Percentiles rank a stretch among this genome's conserved stretches.
phyloP scores from a whole-genome alignment of 1,139 yeast genomes.

The Diutina neorugosa region DNA sequence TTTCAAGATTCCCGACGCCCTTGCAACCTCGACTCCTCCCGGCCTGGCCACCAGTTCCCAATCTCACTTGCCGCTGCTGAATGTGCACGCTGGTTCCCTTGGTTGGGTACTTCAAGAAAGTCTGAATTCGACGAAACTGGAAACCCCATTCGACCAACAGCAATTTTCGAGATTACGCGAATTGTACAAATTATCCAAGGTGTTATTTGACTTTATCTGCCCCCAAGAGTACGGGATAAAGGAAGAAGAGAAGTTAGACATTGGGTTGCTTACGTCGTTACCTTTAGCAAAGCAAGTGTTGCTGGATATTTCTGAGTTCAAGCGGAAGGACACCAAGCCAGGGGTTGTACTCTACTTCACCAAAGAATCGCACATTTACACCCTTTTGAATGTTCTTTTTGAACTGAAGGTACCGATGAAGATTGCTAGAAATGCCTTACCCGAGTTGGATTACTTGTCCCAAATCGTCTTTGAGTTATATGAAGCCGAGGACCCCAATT shows the following conservation, averaged over 20 bases:
- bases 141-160: conserved; percentile 70
- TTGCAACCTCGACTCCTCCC: not conserved
- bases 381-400: conserved; percentile 78
- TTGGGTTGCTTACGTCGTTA: conserved; percentile 85
- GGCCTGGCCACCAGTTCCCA: not conserved
- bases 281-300: conserved; percentile 88
- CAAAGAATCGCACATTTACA: conserved; percentile 93
- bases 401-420: conserved; percentile 94
- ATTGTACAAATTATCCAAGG: conserved; percentile 80
- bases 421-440: conserved; percentile 86
- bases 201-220: conserved; percentile 90
- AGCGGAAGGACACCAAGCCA: conserved; percentile 55
- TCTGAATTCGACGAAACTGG: conserved; percentile 7
- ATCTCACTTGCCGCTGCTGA: conserved; percentile 9
- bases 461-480: conserved; percentile 91
- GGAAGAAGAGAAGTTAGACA: conserved; percentile 89
- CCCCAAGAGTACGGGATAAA: conserved; percentile 98
- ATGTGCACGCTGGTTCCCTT: conserved; percentile 48
- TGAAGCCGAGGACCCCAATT: conserved; percentile 57
- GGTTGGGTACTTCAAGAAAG: conserved; percentile 49
- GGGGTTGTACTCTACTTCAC: conserved; percentile 88
- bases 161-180: conserved; percentile 76
- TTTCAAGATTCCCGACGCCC: conserved; percentile 42
- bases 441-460: conserved; percentile 90
- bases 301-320: conserved; percentile 69